A percentile compares a stretch with the other conserved stretches of the same genome.
Conservation (phyloP, 352 stramenopile genomes). For the Phytophthora kernoviae region DNA sequence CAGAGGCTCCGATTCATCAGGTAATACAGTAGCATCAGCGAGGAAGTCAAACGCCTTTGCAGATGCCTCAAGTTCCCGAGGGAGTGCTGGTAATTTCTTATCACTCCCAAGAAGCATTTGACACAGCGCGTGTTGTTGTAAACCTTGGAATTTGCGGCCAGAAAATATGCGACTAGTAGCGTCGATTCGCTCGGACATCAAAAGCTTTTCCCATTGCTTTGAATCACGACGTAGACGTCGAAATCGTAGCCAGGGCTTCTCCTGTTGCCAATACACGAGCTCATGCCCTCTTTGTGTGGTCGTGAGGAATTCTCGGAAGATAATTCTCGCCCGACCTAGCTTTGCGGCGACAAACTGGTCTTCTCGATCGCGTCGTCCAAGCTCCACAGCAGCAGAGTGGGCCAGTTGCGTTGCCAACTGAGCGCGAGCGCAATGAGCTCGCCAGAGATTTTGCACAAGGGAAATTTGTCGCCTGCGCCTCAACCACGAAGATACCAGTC, state of each 20-base stretch:
- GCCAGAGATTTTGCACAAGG: slow-evolving; percentile 39
- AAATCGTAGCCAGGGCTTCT: slow-evolving; percentile 36
- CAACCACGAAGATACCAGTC: slow-evolving; percentile 26
- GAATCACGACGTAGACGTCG: slow-evolving; percentile 11
- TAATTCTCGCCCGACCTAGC: background rate
- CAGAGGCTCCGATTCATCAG: background rate
- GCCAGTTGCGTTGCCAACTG: slow-evolving; percentile 10
- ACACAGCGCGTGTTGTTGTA: slow-evolving; percentile 20
- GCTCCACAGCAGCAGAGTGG: slow-evolving; percentile 5
- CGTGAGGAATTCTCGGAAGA: slow-evolving; percentile 24
- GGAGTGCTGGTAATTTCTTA: slow-evolving; percentile 8
- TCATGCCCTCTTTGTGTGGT: slow-evolving; percentile 19
- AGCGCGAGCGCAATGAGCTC: slow-evolving; percentile 19
- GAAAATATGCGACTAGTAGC: slow-evolving; percentile 6
- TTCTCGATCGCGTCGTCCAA: slow-evolving; percentile 18
- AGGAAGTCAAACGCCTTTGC: slow-evolving; percentile 16
- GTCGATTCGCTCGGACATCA: slow-evolving; percentile 6
- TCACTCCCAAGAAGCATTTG: slow-evolving; percentile 26
- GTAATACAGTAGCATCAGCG: background rate
- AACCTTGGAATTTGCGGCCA: slow-evolving; percentile 15
- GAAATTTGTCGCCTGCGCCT: slow-evolving; percentile 24
- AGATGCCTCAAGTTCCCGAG: slow-evolving; percentile 12
- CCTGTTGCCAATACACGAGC: slow-evolving; percentile 27
- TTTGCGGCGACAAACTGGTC: slow-evolving; percentile 28
- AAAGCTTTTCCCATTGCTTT: slow-evolving; percentile 16